A percentile compares a stretch with the other conserved stretches of the same genome.
Conservation (phyloP, 2,329 filamentous ascomycete genomes). For the Monosporascus sp. region DNA sequence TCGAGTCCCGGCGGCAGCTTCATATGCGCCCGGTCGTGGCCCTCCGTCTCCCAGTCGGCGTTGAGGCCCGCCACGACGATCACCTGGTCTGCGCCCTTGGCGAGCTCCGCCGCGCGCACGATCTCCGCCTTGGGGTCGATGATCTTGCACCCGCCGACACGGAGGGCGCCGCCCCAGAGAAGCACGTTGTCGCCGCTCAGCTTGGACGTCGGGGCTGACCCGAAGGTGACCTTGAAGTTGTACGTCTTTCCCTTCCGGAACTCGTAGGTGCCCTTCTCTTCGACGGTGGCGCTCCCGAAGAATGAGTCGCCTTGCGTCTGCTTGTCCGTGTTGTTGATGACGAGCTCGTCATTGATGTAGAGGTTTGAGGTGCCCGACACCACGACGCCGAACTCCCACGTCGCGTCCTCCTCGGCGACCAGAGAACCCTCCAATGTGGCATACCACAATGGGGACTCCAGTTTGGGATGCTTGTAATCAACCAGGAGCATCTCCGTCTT, state of each 20-base stretch:
- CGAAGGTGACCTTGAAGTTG: constrained; percentile 54
- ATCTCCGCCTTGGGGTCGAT: constrained; percentile 57
- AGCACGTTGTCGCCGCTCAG: constrained; percentile 44
- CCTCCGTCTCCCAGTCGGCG: constrained; percentile 76
- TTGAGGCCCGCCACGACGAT: constrained; percentile 75
- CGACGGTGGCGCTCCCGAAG: constrained; percentile 58
- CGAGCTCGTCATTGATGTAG: constrained; percentile 55
- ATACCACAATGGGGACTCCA: constrained; percentile 50
- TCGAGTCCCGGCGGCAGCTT: constrained; percentile 71
- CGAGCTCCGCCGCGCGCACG: constrained; percentile 60
- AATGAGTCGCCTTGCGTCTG: constrained; percentile 60
- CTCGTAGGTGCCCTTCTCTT: constrained; percentile 54
- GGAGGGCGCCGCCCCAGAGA: constrained; percentile 55
- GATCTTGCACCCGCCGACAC: constrained; percentile 55
- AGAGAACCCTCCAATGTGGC: constrained; percentile 57
- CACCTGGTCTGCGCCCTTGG: constrained; percentile 68
- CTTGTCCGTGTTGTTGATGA: constrained; percentile 62
- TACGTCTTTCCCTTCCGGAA: constrained; percentile 57
- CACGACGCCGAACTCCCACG: constrained; percentile 61
- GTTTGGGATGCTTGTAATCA: constrained; percentile 47
- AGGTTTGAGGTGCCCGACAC: constrained; percentile 63
- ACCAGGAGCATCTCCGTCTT: constrained; percentile 47
- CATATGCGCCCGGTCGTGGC: constrained; percentile 72
- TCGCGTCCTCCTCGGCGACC: constrained; percentile 53
- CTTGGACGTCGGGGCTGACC: constrained; percentile 53